These are phyloP conservation scores for Vitis vinifera DNA, from an alignment of 164 flowering plant genomes.

Conservation along the genomic window DNA sequence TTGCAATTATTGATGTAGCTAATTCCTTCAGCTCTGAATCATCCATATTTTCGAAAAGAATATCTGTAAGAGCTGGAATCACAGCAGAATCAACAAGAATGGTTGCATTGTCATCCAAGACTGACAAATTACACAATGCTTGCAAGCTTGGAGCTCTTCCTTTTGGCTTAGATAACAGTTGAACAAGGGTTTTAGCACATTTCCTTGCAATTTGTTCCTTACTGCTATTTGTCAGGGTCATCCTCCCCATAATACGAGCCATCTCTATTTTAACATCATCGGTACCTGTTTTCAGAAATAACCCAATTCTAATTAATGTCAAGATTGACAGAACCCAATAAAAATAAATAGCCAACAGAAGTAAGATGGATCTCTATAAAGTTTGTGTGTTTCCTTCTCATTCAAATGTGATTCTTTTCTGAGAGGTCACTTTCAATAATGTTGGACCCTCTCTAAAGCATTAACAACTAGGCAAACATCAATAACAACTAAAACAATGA, in stretches of 20 bases:
- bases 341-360: background rate
- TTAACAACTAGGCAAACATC: too few species aligned
- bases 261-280: slow-evolving; percentile 46
- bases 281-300: slow-evolving; percentile 36
- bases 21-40: slow-evolving; percentile 14
- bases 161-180: slow-evolving; percentile 44
- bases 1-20: slow-evolving; percentile 21
- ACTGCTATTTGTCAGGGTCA: slow-evolving; percentile 50
- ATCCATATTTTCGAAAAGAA: slow-evolving; percentile 31
- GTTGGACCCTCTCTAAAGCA: too few species aligned
- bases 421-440: too few species aligned
- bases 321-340: background rate
- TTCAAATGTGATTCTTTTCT: background rate
- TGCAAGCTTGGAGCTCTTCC: slow-evolving; percentile 43
- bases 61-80: slow-evolving; percentile 39
- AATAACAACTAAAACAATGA: too few species aligned
- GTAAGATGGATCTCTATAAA: background rate
- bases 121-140: slow-evolving; percentile 52
- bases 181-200: slow-evolving; percentile 42
- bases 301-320: background rate
- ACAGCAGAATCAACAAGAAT: slow-evolving; percentile 55
- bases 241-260: slow-evolving; percentile 53
- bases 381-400: background rate
- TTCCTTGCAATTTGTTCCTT: slow-evolving; percentile 55
- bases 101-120: slow-evolving; percentile 55